phyloP scores from a whole-genome alignment of 306 rosid species.

The Cicer bijugum region DNA sequence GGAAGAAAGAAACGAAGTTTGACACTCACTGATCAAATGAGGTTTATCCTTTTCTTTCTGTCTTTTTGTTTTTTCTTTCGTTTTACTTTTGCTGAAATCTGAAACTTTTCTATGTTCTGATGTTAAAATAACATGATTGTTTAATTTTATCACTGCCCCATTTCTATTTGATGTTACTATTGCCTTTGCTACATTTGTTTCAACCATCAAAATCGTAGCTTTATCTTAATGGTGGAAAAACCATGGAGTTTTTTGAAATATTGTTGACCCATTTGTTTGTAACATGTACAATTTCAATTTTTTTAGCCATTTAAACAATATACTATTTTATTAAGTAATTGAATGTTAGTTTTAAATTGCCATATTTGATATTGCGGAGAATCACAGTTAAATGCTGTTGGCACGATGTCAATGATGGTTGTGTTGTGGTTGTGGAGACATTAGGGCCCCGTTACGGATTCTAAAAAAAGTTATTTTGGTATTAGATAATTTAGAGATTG shows the following conservation, averaged over 20 bases:
- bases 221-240: background rate
- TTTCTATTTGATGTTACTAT: conserved; percentile 4
- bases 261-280: conserved; percentile 21
- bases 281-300: conserved; percentile 10
- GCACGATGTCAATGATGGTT: background rate
- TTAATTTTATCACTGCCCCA: conserved; percentile 17
- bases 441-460: no score
- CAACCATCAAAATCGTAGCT: conserved; percentile 29
- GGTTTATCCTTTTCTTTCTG: background rate
- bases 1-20: background rate
- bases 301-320: conserved; percentile 4
- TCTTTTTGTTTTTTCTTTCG: background rate
- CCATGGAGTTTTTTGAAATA: background rate
- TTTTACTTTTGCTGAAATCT: background rate
- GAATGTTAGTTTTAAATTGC: background rate
- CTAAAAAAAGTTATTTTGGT: no score
- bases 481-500: no score
- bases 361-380: background rate
- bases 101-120: background rate
- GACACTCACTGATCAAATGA: conserved; percentile 5
- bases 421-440: background rate
- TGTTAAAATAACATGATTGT: background rate
- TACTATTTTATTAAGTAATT: conserved; percentile 3
- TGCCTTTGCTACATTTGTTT: conserved; percentile 13
- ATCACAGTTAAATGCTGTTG: background rate